These are phyloP conservation scores for Guadua angustifolia DNA, from an alignment of 176 grass and related monocot species.

Conservation along the genomic window DNA sequence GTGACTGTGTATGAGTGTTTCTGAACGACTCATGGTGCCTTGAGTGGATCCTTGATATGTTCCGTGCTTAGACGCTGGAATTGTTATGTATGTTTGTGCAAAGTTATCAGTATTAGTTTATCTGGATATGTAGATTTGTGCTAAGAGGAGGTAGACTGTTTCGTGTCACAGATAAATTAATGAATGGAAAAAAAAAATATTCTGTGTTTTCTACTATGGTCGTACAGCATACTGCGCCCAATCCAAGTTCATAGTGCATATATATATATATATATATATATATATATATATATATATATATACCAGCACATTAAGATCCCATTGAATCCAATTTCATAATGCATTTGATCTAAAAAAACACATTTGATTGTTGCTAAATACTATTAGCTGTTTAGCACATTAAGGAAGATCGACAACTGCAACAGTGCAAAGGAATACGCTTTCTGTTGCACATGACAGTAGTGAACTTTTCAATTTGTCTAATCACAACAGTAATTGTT, in stretches of 20 bases:
- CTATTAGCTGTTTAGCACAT: slow-evolving; percentile 13
- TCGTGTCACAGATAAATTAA: too few relatives aligned
- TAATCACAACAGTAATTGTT: background rate
- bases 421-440: slow-evolving; percentile 19
- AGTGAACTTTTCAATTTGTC: background rate
- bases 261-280: too few relatives aligned
- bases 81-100: too few relatives aligned
- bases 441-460: background rate
- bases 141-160: too few relatives aligned
- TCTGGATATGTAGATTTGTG: slow-evolving; percentile 5
- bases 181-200: too few relatives aligned
- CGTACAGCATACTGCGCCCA: background rate
- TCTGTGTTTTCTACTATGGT: background rate
- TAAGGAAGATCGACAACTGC: background rate
- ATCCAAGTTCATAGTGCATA: background rate
- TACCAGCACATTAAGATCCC: too few relatives aligned
- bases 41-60: slow-evolving; percentile 19
- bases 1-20: too few relatives aligned
- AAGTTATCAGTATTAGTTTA: background rate
- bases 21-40: background rate
- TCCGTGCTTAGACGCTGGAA: background rate
- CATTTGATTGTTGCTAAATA: background rate
- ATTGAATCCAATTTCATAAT: background rate
- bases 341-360: too few relatives aligned
- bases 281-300: too few relatives aligned